Conservation (phyloP, 805 yeast species). For the Lipomyces chichibuensis region DNA sequence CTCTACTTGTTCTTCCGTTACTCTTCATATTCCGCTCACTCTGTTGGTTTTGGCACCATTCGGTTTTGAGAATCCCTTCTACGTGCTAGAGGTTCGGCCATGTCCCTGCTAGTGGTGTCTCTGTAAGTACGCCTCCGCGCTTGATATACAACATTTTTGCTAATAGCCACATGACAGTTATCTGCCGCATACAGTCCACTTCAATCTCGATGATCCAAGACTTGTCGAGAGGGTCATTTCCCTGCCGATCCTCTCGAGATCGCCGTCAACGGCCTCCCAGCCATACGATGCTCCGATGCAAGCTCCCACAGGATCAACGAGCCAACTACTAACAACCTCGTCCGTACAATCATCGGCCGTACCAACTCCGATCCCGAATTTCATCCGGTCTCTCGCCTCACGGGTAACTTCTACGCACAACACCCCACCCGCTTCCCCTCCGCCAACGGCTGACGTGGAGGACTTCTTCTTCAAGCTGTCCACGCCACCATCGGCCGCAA, state of each 20-base stretch:
- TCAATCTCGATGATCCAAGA: conserved; percentile 36
- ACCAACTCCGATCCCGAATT: conserved; percentile 25
- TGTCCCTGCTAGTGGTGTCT: conserved; percentile 38
- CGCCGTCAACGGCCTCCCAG: conserved; percentile 15
- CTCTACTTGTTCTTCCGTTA: not conserved
- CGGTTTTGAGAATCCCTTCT: not conserved
- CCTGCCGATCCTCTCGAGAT: conserved; percentile 27
- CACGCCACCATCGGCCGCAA: not conserved
- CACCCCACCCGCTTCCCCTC: conserved; percentile 36
- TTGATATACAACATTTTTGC: not conserved
- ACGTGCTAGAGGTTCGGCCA: conserved; percentile 1
- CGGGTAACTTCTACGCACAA: conserved; percentile 31
- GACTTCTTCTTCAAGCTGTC: conserved; percentile 29
- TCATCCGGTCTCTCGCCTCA: conserved; percentile 35
- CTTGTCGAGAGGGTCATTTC: conserved; percentile 22
- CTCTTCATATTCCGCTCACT: not conserved
- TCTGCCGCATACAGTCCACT: conserved; percentile 38
- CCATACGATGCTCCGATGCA: conserved; percentile 19
- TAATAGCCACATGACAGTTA: conserved; percentile 18
- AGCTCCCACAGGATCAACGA: conserved; percentile 9
- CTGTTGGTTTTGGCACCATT: not conserved
- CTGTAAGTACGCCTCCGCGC: conserved; percentile 25
- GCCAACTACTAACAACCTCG: conserved; percentile 7
- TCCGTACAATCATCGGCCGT: conserved; percentile 11
- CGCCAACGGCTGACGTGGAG: conserved; percentile 22